Evolutionary conservation across 805 yeast species (phyloP).

Genomic region (Candida loeiensis): DNA sequence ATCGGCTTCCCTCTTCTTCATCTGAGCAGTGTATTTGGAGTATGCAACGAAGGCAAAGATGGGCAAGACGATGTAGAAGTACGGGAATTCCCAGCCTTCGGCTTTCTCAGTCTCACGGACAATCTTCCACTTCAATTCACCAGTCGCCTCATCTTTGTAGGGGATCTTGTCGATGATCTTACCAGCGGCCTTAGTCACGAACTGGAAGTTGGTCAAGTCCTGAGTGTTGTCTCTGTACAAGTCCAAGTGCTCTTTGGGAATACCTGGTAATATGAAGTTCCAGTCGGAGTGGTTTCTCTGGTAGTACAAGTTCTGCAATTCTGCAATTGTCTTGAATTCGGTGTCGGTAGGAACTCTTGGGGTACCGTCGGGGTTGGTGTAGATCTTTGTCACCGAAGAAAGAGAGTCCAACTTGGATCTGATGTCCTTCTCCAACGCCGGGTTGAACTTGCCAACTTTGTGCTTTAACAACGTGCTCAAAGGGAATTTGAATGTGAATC

Average conservation of each 20-base stretch:
- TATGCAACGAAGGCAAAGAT: conserved; percentile 56
- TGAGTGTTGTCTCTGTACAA: conserved; percentile 59
- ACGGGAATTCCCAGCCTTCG: conserved; percentile 83
- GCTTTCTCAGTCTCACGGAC: conserved; percentile 67
- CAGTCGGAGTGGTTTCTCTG: conserved; percentile 53
- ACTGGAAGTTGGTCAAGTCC: conserved; percentile 55
- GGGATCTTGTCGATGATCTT: conserved; percentile 81
- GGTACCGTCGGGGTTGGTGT: conserved; percentile 73
- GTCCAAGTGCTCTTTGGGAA: conserved; percentile 52
- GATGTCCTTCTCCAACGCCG: conserved; percentile 56
- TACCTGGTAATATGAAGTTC: conserved; percentile 43
- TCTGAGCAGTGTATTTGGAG: conserved; percentile 43
- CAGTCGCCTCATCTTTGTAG: conserved; percentile 72
- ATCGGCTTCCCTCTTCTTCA: conserved; percentile 36
- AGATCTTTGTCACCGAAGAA: conserved; percentile 63
- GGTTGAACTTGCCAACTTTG: conserved; percentile 41
- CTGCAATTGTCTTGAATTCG: conserved; percentile 71
- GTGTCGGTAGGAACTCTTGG: conserved; percentile 64
- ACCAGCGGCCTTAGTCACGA: conserved; percentile 47
- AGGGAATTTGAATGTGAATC: conserved; percentile 41
- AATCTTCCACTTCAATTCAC: conserved; percentile 74
- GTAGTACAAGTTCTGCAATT: conserved; percentile 57
- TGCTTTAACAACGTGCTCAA: conserved; percentile 35
- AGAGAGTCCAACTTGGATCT: conserved; percentile 58
- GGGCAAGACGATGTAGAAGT: conserved; percentile 72